A percentile compares a stretch with the other conserved stretches of the same genome.
Evolutionary conservation across 305 asterid genomes (phyloP).

Genomic region (Andrographis paniculata): DNA sequence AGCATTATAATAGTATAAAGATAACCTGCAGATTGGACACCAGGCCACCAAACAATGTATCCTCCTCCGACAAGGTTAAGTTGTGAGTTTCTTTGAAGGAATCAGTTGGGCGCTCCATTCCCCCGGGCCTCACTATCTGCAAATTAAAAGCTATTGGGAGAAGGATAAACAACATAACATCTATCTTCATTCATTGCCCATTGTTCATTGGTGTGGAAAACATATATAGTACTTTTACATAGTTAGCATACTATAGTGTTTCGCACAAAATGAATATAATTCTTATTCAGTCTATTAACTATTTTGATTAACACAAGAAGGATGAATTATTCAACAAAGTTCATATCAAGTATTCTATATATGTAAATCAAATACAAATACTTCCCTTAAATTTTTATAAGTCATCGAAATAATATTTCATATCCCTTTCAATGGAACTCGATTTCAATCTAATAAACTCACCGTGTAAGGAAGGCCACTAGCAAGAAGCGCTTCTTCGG

Average conservation of each 20-base stretch:
- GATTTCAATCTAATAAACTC: conserved; percentile 39
- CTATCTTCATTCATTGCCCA: background rate
- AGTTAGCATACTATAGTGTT: too few species aligned
- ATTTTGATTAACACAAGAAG: too few species aligned
- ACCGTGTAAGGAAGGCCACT: conserved; percentile 86
- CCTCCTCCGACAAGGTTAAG: conserved; percentile 60
- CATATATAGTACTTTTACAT: too few species aligned
- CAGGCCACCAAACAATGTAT: conserved; percentile 83
- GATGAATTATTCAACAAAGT: too few species aligned
- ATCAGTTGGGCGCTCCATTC: conserved; percentile 98
- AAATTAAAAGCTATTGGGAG: conserved; percentile 10
- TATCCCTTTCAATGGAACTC: too few species aligned
- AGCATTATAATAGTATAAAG: conserved; percentile 13
- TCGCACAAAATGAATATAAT: too few species aligned
- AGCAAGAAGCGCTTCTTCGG: conserved; percentile 87
- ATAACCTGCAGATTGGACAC: conserved; percentile 91
- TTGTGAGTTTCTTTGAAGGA: conserved; percentile 89
- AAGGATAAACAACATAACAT: background rate
- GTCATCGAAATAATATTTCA: too few species aligned
- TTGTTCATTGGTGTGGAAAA: too few species aligned
- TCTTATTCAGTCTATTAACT: too few species aligned
- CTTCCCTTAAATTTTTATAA: too few species aligned
- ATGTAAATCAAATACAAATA: too few species aligned
- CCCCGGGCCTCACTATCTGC: conserved; percentile 96
- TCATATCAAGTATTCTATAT: too few species aligned